These are phyloP conservation scores for Mucor saturninus DNA, from an alignment of 371 early-diverging fungal species.

Conservation along the genomic window DNA sequence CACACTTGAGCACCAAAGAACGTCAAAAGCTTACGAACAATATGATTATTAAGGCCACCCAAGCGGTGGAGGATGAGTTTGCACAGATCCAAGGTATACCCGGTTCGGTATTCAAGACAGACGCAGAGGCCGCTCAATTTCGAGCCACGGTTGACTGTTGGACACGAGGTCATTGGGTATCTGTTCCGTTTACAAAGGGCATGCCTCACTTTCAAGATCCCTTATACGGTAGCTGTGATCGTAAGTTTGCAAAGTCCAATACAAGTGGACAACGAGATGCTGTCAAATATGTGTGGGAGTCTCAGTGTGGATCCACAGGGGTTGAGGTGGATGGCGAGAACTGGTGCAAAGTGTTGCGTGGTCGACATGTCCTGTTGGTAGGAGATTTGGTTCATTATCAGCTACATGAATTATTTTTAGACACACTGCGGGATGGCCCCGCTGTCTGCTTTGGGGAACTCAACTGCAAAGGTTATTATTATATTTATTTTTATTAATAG, in stretches of 20 bases:
- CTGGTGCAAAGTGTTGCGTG: slow-evolving; percentile 44
- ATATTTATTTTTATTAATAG: too few relatives aligned
- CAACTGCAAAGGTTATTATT: slow-evolving; percentile 49
- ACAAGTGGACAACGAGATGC: slow-evolving; percentile 24
- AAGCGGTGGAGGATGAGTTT: background rate
- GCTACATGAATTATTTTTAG: slow-evolving; percentile 59
- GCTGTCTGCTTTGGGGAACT: slow-evolving; percentile 62
- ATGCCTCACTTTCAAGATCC: slow-evolving; percentile 53
- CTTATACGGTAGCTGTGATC: slow-evolving; percentile 44
- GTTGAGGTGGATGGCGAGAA: slow-evolving; percentile 11
- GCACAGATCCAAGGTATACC: slow-evolving; percentile 23
- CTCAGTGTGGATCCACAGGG: slow-evolving; percentile 18
- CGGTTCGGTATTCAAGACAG: slow-evolving; percentile 21
- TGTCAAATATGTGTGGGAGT: slow-evolving; percentile 37
- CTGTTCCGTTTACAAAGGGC: slow-evolving; percentile 2
- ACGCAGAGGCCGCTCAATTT: slow-evolving; percentile 12
- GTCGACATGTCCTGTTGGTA: slow-evolving; percentile 50
- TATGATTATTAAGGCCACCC: slow-evolving; percentile 10
- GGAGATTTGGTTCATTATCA: slow-evolving; percentile 67
- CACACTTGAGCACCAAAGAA: slow-evolving; percentile 17
- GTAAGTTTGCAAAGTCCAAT: slow-evolving; percentile 18
- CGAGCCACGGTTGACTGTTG: slow-evolving; percentile 35
- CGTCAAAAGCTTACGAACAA: slow-evolving; percentile 10
- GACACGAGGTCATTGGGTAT: slow-evolving; percentile 34
- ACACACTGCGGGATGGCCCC: slow-evolving; percentile 50